These are phyloP conservation scores for Balakata baccata DNA, from an alignment of 345 rosid species.

Conservation along the genomic window DNA sequence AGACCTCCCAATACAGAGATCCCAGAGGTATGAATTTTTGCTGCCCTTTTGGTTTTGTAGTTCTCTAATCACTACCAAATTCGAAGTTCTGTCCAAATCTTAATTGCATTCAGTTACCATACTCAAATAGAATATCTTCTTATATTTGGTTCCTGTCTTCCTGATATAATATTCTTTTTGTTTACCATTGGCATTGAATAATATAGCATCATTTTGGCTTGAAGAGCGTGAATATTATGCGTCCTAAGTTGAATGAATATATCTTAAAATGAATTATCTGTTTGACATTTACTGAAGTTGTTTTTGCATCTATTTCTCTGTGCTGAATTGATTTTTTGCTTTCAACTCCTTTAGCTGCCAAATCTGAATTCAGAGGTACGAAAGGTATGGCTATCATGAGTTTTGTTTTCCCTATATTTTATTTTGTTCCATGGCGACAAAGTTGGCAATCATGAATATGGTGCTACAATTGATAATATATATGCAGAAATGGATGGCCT, in stretches of 20 bases:
- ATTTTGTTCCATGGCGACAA: background rate
- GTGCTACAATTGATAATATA: background rate
- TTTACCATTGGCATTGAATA: background rate
- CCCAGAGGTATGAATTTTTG: constrained; percentile 25
- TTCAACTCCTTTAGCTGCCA: background rate
- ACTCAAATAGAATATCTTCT: background rate
- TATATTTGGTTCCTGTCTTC: background rate
- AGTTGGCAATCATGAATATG: background rate
- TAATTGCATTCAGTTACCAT: background rate
- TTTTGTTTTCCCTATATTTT: background rate
- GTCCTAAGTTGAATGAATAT: background rate
- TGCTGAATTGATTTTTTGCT: background rate
- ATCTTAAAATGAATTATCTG: no score
- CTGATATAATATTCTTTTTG: background rate
- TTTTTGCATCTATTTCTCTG: background rate
- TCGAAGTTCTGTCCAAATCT: background rate
- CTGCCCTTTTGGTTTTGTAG: background rate
- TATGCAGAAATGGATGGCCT: background rate
- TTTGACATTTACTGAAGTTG: background rate
- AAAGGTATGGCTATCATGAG: background rate
- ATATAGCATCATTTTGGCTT: background rate
- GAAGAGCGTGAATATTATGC: background rate
- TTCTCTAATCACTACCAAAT: background rate
- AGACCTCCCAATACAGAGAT: constrained; percentile 66
- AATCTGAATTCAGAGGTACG: background rate